A percentile compares a stretch with the other conserved stretches of the same genome.
Evolutionary conservation across 129 eudicot species (phyloP).

Genomic region (Flaveria bidentis): DNA sequence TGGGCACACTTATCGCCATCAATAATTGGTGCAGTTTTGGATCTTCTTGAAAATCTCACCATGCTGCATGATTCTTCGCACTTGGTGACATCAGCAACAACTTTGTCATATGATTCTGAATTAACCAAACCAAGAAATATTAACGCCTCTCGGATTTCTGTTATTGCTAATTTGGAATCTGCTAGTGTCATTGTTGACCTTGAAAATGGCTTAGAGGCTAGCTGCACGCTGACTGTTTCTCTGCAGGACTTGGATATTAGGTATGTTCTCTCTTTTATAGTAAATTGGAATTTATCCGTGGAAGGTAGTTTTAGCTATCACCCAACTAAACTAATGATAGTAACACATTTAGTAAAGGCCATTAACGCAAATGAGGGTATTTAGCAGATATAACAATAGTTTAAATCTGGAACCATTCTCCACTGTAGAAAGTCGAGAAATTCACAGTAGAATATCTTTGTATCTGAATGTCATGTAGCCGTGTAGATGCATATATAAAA

Average conservation of each 20-base stretch:
- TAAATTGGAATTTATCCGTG: conserved; percentile 8
- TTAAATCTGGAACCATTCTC: not conserved
- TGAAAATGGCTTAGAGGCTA: conserved; percentile 63
- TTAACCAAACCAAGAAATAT: conserved; percentile 27
- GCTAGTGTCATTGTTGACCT: conserved; percentile 58
- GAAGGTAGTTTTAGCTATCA: conserved; percentile 3
- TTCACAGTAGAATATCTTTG: not conserved
- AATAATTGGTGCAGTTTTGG: conserved; percentile 52
- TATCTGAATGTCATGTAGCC: not conserved
- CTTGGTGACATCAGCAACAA: conserved; percentile 14
- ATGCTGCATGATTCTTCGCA: conserved; percentile 35
- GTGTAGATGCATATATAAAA: not conserved
- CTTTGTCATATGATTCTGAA: conserved; percentile 22
- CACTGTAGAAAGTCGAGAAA: not conserved
- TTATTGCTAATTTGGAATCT: conserved; percentile 49
- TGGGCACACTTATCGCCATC: conserved; percentile 60
- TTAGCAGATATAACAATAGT: not conserved
- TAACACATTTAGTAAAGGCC: not conserved
- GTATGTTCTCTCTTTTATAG: conserved; percentile 40
- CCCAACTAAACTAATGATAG: not conserved
- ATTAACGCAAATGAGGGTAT: conserved; percentile 8
- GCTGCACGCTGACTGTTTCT: conserved; percentile 49
- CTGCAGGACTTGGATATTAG: conserved; percentile 53
- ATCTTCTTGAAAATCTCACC: conserved; percentile 38
- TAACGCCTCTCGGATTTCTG: conserved; percentile 40